phyloP scores from a whole-genome alignment of 495 filamentous ascomycete genomes.

The Xylaria intraflava region DNA sequence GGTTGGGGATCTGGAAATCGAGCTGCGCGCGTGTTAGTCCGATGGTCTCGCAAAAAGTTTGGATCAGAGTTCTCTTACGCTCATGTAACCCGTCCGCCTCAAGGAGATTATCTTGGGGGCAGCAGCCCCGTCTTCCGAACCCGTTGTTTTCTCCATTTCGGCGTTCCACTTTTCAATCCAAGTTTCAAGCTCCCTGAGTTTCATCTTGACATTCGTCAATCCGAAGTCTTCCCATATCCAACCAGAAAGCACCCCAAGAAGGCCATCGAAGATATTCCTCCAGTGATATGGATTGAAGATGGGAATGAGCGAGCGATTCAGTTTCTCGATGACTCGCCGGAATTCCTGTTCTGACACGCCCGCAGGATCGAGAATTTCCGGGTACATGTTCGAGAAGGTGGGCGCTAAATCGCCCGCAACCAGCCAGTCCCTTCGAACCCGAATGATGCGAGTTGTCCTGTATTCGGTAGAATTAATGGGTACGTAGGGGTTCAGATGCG shows the following conservation, averaged over 20 bases:
- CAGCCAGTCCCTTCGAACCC: conserved; percentile 87
- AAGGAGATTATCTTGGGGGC: conserved; percentile 66
- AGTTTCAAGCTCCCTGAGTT: conserved; percentile 57
- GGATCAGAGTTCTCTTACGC: conserved; percentile 42
- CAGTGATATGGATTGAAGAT: conserved; percentile 66
- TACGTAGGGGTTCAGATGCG: conserved; percentile 89
- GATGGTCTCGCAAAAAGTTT: not conserved
- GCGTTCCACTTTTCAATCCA: conserved; percentile 80
- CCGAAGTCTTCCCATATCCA: conserved; percentile 94
- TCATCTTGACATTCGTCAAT: conserved; percentile 60
- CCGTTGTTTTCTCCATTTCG: conserved; percentile 49
- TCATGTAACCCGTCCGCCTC: conserved; percentile 81
- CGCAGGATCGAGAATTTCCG: conserved; percentile 85
- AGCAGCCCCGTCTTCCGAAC: conserved; percentile 46
- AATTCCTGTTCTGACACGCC: conserved; percentile 75
- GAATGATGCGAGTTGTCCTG: conserved; percentile 76
- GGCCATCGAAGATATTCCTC: conserved; percentile 67
- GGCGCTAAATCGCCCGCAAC: conserved; percentile 84
- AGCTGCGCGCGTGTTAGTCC: conserved; percentile 39
- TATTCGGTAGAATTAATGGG: conserved; percentile 68
- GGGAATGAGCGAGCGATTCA: conserved; percentile 64
- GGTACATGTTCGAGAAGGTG: conserved; percentile 88
- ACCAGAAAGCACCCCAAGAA: conserved; percentile 71
- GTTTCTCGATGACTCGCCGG: conserved; percentile 63
- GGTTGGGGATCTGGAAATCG: conserved; percentile 81